Base-by-base conservation (phyloP, 1,139 yeast species). In the Magnusiomyces ingens region DNA sequence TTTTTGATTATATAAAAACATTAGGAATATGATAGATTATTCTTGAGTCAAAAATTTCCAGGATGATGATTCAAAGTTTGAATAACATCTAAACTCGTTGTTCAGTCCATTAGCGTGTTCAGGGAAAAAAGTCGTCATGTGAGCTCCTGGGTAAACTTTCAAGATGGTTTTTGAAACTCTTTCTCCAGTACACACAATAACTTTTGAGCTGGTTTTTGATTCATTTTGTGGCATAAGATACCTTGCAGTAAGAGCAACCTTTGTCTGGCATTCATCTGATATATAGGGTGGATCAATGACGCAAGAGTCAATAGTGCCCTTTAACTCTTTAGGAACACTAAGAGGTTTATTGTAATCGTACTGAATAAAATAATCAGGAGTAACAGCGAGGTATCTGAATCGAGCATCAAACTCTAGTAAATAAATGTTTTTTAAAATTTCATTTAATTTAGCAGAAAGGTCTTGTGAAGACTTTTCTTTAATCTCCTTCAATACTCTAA, bases 281-380 rank as follows among this genome's bases (percentile, higher is more conserved):
- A 90, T 72, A 63, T 87, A 90, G 29, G 96, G 97, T 1, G 96
- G 96, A 67, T 90, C 97, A 13, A 89, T 81, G 55, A 90, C 70
- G n/a, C 88, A 66, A 59, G 95, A 72, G 64, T 89, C 84, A 52
- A 87, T 84, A 61, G 78, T 81, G 48, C 85, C 79, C 58, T 73
- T 75, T 48, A 87, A 71, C 47, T 73, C 71, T 1, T 71, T 74
- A n/a, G 88, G 86, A 35, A 87, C 72, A 1, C 78, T 75, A 21
- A 80, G 68, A 2, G 96, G 96, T 15, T 74, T 62, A 56, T 82
- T 81, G 67, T 84, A 90, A 67, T 90, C 96, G 65, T 87, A 90
- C 59, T 78, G 80, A 29, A 78, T 78, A 68, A 85, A 90, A 57
- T 81, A 77, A 13, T 78, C 77, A 18, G 74, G 72, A 13, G 13